Base-by-base conservation (phyloP, 2,329 filamentous ascomycete species). In the Didymella glomerata region DNA sequence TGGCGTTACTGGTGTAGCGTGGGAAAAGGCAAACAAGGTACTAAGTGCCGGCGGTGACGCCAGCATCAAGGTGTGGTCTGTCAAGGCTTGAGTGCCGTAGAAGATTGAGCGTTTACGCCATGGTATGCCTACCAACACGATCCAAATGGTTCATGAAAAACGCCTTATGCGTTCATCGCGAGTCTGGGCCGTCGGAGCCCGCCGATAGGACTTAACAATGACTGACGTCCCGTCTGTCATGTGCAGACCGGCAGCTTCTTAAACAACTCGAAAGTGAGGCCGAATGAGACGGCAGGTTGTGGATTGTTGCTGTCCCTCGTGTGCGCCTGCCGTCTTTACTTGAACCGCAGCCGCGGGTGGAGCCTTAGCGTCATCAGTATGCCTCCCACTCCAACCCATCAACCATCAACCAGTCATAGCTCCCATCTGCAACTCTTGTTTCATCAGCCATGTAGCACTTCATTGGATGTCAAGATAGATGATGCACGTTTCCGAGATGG, bases 1-100 rank as follows among this genome's bases (percentile, higher is more conserved):
- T 73, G 95, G 95, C 10, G 93, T 98, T 18, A 92, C 90, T 67
- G 94, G 91, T 16, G 90, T 98, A 16, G 85, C 85, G 13, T 99
- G 94, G 93, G 83, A 91, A 82, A 67, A 68, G 57, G 83, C 57
- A 78, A 66, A 64, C 7, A 91, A 86, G 79, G 83, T 98, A 48
- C 88, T 91, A 10, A 96, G 90, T 67, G 87, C 87, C 4, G 95
- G 95, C 45, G 91, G 89, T 11, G 95, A 99, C 83, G 94, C 92
- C 32, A 89, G 91, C 0, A 85, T 99, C 47, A 99, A 98, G 83
- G 84, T 94, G 48, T 99, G 95, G 95, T 84, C 67, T 18, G 59
- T 76, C 20, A 63, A 69, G 54, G 64, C 61, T 41, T 76, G 61
- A 68, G 32, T 30, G 22, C 11, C 20, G 5, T 22, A 16, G 9